A percentile compares a stretch with the other conserved stretches of the same genome.
phyloP scores from a whole-genome alignment of 2,329 filamentous ascomycete genomes.

The Colletotrichum limetticola region DNA sequence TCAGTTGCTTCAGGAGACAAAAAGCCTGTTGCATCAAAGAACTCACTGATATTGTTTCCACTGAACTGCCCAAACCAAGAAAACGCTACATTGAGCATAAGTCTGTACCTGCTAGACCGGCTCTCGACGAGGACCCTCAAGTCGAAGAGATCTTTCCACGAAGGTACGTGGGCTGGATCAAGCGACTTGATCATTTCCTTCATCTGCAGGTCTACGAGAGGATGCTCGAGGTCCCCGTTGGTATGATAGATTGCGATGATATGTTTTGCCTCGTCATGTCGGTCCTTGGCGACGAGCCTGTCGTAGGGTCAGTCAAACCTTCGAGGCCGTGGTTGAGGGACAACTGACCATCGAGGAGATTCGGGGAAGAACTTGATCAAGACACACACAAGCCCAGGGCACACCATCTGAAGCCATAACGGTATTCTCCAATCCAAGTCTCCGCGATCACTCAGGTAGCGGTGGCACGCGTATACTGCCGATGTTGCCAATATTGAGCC shows the following conservation, averaged over 20 bases:
- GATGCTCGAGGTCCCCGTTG: constrained; percentile 49
- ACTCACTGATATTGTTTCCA: constrained; percentile 39
- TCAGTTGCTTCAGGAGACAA: constrained; percentile 38
- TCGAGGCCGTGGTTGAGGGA: background rate
- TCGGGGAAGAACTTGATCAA: constrained; percentile 48
- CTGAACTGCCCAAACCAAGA: constrained; percentile 54
- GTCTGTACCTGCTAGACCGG: constrained; percentile 47
- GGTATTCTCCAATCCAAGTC: constrained; percentile 47
- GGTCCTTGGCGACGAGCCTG: constrained; percentile 57
- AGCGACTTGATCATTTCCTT: constrained; percentile 37
- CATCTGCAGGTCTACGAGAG: constrained; percentile 29
- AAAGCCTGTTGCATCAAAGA: constrained; percentile 6
- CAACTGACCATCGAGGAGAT: constrained; percentile 44
- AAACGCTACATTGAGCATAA: constrained; percentile 52
- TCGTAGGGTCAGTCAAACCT: constrained; percentile 46
- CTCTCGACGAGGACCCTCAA: constrained; percentile 47
- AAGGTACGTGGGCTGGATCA: constrained; percentile 29
- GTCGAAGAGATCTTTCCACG: constrained; percentile 50
- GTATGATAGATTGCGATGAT: constrained; percentile 63
- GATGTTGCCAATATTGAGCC: constrained; percentile 45
- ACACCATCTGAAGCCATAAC: constrained; percentile 47
- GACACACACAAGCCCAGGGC: constrained; percentile 42
- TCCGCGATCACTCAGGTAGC: constrained; percentile 40
- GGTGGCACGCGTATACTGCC: constrained; percentile 44
- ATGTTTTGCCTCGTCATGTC: constrained; percentile 58